Conservation (phyloP, 768 basidiomycete genomes). For the Grammothele lineata region DNA sequence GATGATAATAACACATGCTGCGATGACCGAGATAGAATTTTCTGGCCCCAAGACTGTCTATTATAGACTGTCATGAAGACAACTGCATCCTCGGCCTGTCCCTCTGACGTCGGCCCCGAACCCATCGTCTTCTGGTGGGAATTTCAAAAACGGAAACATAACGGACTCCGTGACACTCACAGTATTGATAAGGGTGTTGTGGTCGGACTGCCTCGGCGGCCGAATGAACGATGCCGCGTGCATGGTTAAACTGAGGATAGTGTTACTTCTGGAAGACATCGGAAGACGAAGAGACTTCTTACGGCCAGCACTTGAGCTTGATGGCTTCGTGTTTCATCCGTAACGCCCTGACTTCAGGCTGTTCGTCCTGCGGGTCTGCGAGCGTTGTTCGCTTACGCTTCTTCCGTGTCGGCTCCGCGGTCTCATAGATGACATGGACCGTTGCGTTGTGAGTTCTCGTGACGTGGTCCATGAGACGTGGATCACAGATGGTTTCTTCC, state of each 20-base stretch:
- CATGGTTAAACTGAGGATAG: slow-evolving; percentile 37
- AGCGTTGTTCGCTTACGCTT: slow-evolving; percentile 33
- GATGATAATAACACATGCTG: slow-evolving; percentile 69
- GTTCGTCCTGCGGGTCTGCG: slow-evolving; percentile 36
- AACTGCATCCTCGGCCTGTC: slow-evolving; percentile 36
- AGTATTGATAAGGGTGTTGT: slow-evolving; percentile 37
- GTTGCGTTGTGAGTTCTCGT: slow-evolving; percentile 47
- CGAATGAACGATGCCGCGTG: slow-evolving; percentile 62
- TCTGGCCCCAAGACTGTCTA: slow-evolving; percentile 57
- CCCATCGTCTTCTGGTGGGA: slow-evolving; percentile 17
- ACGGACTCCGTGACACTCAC: not conserved
- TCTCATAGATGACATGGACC: slow-evolving; percentile 34
- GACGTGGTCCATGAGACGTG: slow-evolving; percentile 54
- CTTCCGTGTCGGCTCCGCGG: slow-evolving; percentile 32
- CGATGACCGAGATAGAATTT: slow-evolving; percentile 56
- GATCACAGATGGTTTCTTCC: slow-evolving; percentile 47
- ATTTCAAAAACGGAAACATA: not conserved
- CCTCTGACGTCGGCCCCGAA: slow-evolving; percentile 2
- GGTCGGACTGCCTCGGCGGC: slow-evolving; percentile 59
- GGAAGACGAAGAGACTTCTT: slow-evolving; percentile 26
- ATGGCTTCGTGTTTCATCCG: slow-evolving; percentile 49
- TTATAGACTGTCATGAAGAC: slow-evolving; percentile 59
- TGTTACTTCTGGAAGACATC: not conserved
- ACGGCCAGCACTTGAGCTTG: slow-evolving; percentile 61
- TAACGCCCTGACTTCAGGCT: slow-evolving; percentile 43